Conservation (phyloP, 495 filamentous ascomycete genomes). For the Hypoxylon rickii region DNA sequence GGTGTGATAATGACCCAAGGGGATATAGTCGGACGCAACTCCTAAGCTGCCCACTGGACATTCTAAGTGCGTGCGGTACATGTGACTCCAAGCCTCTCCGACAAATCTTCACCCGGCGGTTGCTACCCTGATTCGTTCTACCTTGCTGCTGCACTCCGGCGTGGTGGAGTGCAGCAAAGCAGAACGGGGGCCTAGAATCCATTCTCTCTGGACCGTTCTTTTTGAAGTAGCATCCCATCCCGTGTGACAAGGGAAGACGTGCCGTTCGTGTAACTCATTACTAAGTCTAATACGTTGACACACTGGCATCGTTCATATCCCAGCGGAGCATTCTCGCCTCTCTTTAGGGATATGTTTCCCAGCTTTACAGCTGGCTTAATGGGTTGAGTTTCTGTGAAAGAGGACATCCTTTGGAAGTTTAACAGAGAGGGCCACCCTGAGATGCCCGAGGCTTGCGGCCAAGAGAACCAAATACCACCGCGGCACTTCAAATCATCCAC, state of each 20-base stretch:
- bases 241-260: slow-evolving; percentile 30
- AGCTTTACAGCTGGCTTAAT: neutral
- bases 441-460: slow-evolving; percentile 5
- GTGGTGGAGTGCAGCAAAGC: slow-evolving; percentile 12
- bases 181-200: slow-evolving; percentile 17
- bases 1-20: slow-evolving; percentile 1
- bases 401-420: slow-evolving; percentile 1
- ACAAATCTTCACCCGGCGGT: slow-evolving; percentile 9
- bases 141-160: slow-evolving; percentile 19
- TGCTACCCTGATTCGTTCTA: slow-evolving; percentile 23
- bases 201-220: slow-evolving; percentile 24
- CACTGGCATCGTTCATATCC: slow-evolving; percentile 22
- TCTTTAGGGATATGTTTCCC: neutral
- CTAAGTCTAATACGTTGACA: slow-evolving; percentile 27
- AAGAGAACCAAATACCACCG: slow-evolving; percentile 34
- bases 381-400: slow-evolving; percentile 10
- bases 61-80: slow-evolving; percentile 6
- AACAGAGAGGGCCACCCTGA: slow-evolving; percentile 1
- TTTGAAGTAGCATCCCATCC: slow-evolving; percentile 31
- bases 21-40: slow-evolving; percentile 18
- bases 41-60: slow-evolving; percentile 19
- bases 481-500: slow-evolving; percentile 30
- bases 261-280: slow-evolving; percentile 32
- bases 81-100: slow-evolving; percentile 9
- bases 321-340: slow-evolving; percentile 3